These are phyloP conservation scores for Chaetoceros muelleri DNA, from an alignment of 108 stramenopile species.

Conservation along the genomic window DNA sequence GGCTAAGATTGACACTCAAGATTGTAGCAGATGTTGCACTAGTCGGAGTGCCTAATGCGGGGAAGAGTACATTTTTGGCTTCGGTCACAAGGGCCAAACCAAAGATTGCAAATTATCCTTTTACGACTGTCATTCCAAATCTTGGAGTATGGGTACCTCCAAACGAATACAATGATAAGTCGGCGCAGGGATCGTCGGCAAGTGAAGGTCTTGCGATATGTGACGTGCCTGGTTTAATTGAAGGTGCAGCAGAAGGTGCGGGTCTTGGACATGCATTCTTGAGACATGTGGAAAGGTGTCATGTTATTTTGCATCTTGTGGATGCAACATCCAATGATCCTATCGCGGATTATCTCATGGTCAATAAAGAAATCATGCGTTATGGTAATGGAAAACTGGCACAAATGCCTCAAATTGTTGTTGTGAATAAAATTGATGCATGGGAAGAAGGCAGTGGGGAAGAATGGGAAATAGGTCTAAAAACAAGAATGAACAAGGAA, in stretches of 20 bases:
- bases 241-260: slow-evolving; percentile 74
- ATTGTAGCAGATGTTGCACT: slow-evolving; percentile 95
- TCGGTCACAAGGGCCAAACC: slow-evolving; percentile 90
- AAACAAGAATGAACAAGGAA: slow-evolving; percentile 24
- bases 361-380: slow-evolving; percentile 83
- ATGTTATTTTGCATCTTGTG: slow-evolving; percentile 89
- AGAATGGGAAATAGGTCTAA: slow-evolving; percentile 36
- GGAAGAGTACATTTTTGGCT: slow-evolving; percentile 87
- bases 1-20: slow-evolving; percentile 83
- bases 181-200: slow-evolving; percentile 29
- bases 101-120: slow-evolving; percentile 95
- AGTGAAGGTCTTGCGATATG: slow-evolving; percentile 77
- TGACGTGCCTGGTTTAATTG: slow-evolving; percentile 90
- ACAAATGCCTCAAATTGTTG: slow-evolving; percentile 89
- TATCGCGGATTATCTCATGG: slow-evolving; percentile 85
- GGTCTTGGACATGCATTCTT: slow-evolving; percentile 90
- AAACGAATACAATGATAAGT: slow-evolving; percentile 9
- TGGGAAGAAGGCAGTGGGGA: slow-evolving; percentile 23
- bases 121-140: slow-evolving; percentile 94
- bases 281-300: slow-evolving; percentile 89
- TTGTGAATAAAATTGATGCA: slow-evolving; percentile 92
- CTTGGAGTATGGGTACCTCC: slow-evolving; percentile 86
- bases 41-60: slow-evolving; percentile 93
- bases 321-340: slow-evolving; percentile 86
- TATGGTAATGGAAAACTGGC: slow-evolving; percentile 87